Evolutionary conservation across 1,284 basidiomycete species (phyloP), one percentile per base, ranked within the genome.

Genomic region (Ustilago shanxiensis): DNA sequence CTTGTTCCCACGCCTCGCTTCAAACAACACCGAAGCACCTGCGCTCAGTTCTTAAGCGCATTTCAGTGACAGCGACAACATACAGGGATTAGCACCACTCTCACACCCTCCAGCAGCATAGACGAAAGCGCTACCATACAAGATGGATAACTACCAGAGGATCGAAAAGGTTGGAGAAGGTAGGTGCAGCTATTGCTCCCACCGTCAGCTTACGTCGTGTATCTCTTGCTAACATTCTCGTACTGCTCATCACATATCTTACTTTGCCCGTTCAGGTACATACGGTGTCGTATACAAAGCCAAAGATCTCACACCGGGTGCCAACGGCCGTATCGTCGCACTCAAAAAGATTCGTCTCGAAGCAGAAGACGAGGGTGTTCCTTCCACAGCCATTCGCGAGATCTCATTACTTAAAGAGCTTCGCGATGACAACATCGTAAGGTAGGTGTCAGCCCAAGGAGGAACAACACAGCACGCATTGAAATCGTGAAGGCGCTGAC

Each of bases 351-450:
- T 99, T 84, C 90, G 96, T 65, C 91, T 99, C 39, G 97, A 99
- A 87, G 94, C 95, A 20, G 96, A 99, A 87, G 97, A 97, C 80
- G 95, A 99, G 86, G 96, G 96, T 24, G 96, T 98, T 20, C 96
- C 96, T 6, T 94, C 93, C 80, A 99, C 97, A 16, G 96, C 96
- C 65, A 97, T 99, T 85, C 91, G 96, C 60, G 96, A 99, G 88
- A 98, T 99, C 87, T 95, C 93, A 87, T 88, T 99, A 72, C 89
- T 99, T 83, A 99, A 98, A 87, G 96, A 99, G 87, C 90, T 99
- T 24, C 94, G 93, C 83, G 93, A 98, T 84, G 94, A 95, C 51
- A 94, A 98, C 86, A 94, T 99, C 83, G 95, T 99, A n/a, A 77
- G 81, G 77, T 83, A 62, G 24, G 82, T 56, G 16, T 35, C 4